Base-by-base conservation (phyloP, 2,329 filamentous ascomycete genomes). In the Ilyonectria destructans region DNA sequence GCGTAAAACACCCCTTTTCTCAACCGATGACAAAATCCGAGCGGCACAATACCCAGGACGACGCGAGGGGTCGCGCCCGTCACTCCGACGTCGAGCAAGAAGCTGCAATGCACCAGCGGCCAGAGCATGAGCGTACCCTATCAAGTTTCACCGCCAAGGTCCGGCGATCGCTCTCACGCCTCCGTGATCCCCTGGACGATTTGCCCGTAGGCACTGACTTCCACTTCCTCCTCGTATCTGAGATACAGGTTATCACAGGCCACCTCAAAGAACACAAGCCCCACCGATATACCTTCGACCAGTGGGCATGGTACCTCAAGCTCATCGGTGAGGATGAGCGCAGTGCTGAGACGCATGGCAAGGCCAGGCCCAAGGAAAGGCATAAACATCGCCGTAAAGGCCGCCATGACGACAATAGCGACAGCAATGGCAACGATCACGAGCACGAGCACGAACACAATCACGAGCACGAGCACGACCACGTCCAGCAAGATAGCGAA, bases 251-350 rank as follows among this genome's bases (percentile, higher is more conserved):
- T 29, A 89, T 93, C 1, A 89, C 90, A 1, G 67, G 68, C n/a
- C 83, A 88, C 55, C 89, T 96, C 76, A 82, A 93, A 37, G 87
- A 88, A 19, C 80, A 84, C 51, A 80, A 85, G 5, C 86, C 88
- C 2, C 90, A 90, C 62, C 87, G 86, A 61, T 98, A 97, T 78
- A 86, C 84, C 0, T 98, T 95, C 70, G 90, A 95, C 72, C 92
- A 97, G 77, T 97, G 95, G 95, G 92, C 92, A 0, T 93, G 93
- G 83, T 96, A 94, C 74, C 91, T 95, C 8, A 88, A 89, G 23
- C 85, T 97, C 35, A 93, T 97, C n/a, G 89, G 89, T 54, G 88
- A 91, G 75, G 88, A 91, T 76, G 89, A 91, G 75, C 81, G 80
- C 62, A 83, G 83, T 70, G 81, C 86, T 2, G 79, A 82, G 6